phyloP scores from a whole-genome alignment of 495 filamentous ascomycete species.

The Hyaloscypha finlandica region DNA sequence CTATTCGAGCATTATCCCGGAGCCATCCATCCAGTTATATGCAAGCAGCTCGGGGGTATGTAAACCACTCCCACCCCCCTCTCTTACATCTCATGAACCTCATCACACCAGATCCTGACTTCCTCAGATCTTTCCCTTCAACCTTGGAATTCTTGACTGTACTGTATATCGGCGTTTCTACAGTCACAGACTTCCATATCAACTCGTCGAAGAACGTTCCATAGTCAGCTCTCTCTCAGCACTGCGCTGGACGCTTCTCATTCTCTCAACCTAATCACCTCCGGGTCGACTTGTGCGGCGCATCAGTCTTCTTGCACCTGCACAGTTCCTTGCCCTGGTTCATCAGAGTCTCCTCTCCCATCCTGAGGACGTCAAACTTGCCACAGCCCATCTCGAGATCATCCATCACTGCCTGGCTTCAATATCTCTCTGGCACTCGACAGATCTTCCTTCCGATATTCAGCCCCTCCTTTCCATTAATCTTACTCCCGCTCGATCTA shows the following conservation, averaged over 20 bases:
- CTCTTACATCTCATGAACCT: conserved; percentile 5
- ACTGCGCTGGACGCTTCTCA: conserved; percentile 29
- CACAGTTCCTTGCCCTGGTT: not conserved
- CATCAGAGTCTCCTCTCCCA: not conserved
- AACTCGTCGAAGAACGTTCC: conserved; percentile 1
- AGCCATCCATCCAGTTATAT: conserved; percentile 20
- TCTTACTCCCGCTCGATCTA: not conserved
- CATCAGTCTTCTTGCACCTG: conserved; percentile 3
- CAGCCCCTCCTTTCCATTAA: not conserved
- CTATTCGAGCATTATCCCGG: conserved; percentile 21
- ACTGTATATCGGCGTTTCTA: not conserved
- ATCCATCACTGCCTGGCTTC: not conserved
- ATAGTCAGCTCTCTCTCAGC: conserved; percentile 14
- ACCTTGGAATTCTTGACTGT: not conserved
- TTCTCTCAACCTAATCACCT: not conserved
- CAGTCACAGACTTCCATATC: conserved; percentile 6
- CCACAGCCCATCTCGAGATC: too few relatives aligned
- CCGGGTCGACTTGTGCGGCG: conserved; percentile 8
- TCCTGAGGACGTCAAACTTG: too few relatives aligned
- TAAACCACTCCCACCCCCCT: conserved; percentile 21
- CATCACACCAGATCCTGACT: conserved; percentile 23
- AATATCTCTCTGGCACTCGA: not conserved
- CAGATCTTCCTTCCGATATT: not conserved
- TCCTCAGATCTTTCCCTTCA: conserved; percentile 22
- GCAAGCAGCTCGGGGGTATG: conserved; percentile 24